Percentiles rank a stretch among this genome's conserved stretches.
phyloP scores from a whole-genome alignment of 306 rosid species.

The Sicyos edulis region DNA sequence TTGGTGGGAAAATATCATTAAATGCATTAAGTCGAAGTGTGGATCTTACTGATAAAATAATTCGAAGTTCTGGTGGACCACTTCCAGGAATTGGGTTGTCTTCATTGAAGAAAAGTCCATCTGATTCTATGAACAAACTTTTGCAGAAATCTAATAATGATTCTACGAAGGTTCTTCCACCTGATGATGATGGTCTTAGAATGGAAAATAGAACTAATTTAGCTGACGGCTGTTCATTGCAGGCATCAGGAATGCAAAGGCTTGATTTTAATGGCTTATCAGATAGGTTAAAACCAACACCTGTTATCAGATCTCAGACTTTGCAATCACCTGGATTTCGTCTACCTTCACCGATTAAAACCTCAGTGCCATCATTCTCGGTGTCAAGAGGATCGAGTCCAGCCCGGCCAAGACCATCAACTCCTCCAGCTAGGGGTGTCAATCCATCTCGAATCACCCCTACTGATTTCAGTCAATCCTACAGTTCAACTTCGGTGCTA shows the following conservation, averaged over 20 bases:
- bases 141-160: constrained; percentile 49
- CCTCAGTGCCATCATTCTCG: constrained; percentile 28
- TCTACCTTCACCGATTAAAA: constrained; percentile 56
- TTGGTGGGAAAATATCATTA: constrained; percentile 58
- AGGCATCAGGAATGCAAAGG: constrained; percentile 40
- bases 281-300: constrained; percentile 36
- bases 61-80: constrained; percentile 36
- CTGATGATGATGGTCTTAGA: constrained; percentile 40
- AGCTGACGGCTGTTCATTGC: constrained; percentile 39
- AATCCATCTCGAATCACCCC: constrained; percentile 64
- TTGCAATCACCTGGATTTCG: constrained; percentile 37
- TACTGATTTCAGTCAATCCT: constrained; percentile 40
- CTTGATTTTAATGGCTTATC: constrained; percentile 37
- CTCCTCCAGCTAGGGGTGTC: constrained; percentile 65
- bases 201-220: constrained; percentile 34
- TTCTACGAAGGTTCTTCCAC: constrained; percentile 31
- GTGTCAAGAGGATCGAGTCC: constrained; percentile 62
- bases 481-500: constrained; percentile 65
- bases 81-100: constrained; percentile 46
- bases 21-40: constrained; percentile 40
- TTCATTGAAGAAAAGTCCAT: constrained; percentile 48
- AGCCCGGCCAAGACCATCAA: constrained; percentile 23
- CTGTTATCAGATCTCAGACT: constrained; percentile 56
- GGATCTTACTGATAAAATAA: constrained; percentile 58
- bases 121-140: constrained; percentile 42